A percentile compares a stretch with the other conserved stretches of the same genome.
Conservation (phyloP, 1,139 yeast species). For the Candida sojae region DNA sequence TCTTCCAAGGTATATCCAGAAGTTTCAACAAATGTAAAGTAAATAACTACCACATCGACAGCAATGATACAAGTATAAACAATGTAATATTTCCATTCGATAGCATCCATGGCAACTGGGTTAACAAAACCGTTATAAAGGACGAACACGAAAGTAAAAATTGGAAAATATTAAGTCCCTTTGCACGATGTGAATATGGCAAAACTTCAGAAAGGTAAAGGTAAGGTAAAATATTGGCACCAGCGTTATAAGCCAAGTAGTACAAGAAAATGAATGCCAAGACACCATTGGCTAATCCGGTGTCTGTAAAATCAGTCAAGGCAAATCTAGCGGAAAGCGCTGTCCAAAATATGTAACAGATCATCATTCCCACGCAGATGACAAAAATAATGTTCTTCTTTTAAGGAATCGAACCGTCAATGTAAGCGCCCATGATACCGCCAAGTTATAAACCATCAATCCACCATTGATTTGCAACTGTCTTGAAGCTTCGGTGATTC, state of each 20-base stretch:
- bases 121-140: conserved; percentile 48
- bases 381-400: conserved; percentile 48
- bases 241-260: conserved; percentile 38
- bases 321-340: conserved; percentile 38
- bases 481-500: conserved; percentile 42
- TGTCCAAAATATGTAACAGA: conserved; percentile 42
- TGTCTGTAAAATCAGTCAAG: conserved; percentile 31
- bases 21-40: conserved; percentile 51
- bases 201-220: conserved; percentile 42
- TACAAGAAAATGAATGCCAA: conserved; percentile 48
- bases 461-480: conserved; percentile 51
- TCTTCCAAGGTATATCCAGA: conserved; percentile 56
- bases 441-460: conserved; percentile 44
- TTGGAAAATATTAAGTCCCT: conserved; percentile 39
- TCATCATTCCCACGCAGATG: conserved; percentile 37
- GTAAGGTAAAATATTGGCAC: conserved; percentile 35
- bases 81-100: conserved; percentile 62
- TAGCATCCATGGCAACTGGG: conserved; percentile 60
- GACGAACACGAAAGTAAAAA: conserved; percentile 25
- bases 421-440: conserved; percentile 34
- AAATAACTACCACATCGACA: conserved; percentile 38
- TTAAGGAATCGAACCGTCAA: conserved; percentile 30
- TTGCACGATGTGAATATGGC: conserved; percentile 47
- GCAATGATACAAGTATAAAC: conserved; percentile 46
- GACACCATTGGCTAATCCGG: conserved; percentile 40